Evolutionary conservation across 495 filamentous ascomycete genomes (phyloP).

Genomic region (Clavariopsis aquatica): DNA sequence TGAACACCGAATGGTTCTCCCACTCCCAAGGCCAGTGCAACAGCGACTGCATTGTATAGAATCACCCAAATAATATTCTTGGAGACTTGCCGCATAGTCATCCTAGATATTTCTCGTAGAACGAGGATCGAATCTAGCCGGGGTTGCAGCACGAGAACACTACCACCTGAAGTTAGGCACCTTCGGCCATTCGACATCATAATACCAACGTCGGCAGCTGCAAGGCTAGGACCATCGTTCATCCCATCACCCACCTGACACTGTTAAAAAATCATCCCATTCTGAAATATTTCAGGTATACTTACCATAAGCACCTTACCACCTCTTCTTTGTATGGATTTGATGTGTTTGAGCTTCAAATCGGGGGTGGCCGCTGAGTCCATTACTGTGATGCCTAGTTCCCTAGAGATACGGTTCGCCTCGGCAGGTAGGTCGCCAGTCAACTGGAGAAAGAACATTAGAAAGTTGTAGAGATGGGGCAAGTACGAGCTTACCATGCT

Average conservation of each 20-base stretch:
- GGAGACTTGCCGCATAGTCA: constrained; percentile 1
- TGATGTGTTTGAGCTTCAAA: background rate
- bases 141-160: constrained; percentile 4
- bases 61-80: constrained; percentile 4
- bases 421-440: constrained; percentile 8
- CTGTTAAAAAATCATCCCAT: too few relatives aligned
- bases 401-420: constrained; percentile 4
- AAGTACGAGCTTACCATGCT: background rate
- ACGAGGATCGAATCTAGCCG: constrained; percentile 2
- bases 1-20: constrained; percentile 1
- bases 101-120: constrained; percentile 1
- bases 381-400: constrained; percentile 9
- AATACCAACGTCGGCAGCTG: constrained; percentile 11
- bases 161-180: constrained; percentile 1
- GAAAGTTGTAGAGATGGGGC: background rate
- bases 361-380: constrained; percentile 3
- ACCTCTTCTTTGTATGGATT: constrained; percentile 1
- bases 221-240: constrained; percentile 8
- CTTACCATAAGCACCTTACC: constrained; percentile 13
- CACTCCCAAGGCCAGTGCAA: constrained; percentile 3
- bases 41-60: constrained; percentile 7
- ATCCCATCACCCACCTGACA: constrained; percentile 11
- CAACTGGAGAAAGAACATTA: background rate
- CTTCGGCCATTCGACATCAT: constrained; percentile 7
- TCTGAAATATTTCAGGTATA: too few relatives aligned